phyloP scores from a whole-genome alignment of 1,139 yeast genomes.

The Sugiyamaella xylanicola region DNA sequence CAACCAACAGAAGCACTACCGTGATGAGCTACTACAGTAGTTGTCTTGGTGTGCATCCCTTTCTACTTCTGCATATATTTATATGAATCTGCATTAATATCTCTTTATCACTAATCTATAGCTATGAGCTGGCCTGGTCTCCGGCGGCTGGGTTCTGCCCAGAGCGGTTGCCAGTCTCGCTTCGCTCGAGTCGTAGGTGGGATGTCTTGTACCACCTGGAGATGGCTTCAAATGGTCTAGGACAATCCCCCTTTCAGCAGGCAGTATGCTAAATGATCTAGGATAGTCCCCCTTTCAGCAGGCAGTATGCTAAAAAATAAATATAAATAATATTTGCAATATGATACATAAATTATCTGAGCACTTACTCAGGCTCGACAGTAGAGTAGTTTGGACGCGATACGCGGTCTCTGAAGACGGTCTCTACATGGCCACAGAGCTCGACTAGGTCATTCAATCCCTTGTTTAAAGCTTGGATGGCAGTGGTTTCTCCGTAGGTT shows the following conservation, averaged over 20 bases:
- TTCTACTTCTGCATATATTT: conserved; percentile 1
- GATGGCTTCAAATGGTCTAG: too few species aligned
- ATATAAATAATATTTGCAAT: conserved; percentile 2
- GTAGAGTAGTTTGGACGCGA: conserved; percentile 11
- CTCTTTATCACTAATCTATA: neutral
- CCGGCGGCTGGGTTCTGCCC: too few species aligned
- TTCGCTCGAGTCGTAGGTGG: too few species aligned
- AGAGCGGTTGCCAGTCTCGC: too few species aligned
- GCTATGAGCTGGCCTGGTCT: neutral
- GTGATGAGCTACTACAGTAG: conserved; percentile 87
- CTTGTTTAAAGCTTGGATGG: conserved; percentile 89
- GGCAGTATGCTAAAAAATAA: too few species aligned
- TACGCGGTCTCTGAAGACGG: conserved; percentile 54
- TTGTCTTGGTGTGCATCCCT: conserved; percentile 1
- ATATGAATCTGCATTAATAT: conserved; percentile 10
- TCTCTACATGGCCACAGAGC: conserved; percentile 81
- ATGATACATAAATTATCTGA: neutral
- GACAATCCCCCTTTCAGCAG: too few species aligned
- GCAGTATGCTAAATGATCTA: too few species aligned
- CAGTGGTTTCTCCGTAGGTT: conserved; percentile 83
- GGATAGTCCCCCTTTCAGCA: too few species aligned
- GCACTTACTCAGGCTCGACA: conserved; percentile 13
- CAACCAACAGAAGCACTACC: conserved; percentile 87
- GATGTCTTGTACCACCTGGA: too few species aligned
- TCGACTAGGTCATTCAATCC: conserved; percentile 86